These are phyloP conservation scores for Fusarium foetens DNA, from an alignment of 2,329 filamentous ascomycete genomes.

Conservation along the genomic window DNA sequence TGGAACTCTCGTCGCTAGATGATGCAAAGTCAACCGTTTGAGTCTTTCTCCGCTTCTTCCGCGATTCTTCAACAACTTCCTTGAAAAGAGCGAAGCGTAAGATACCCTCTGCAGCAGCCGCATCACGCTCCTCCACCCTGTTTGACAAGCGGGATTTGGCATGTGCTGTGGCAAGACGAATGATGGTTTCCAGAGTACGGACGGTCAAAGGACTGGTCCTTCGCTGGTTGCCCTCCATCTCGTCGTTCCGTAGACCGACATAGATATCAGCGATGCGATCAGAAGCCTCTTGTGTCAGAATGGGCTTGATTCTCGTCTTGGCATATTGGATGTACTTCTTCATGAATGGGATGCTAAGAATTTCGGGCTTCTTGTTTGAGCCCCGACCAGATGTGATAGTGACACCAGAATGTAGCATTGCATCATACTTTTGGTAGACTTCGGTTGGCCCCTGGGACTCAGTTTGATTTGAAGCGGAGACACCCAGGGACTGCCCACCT, in stretches of 20 bases:
- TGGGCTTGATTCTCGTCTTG: slow-evolving; percentile 88
- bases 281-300: slow-evolving; percentile 89
- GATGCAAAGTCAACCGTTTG: slow-evolving; percentile 66
- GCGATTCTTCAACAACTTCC: slow-evolving; percentile 84
- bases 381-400: slow-evolving; percentile 79
- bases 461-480: slow-evolving; percentile 82
- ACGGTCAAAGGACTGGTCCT: slow-evolving; percentile 96
- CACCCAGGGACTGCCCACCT: slow-evolving; percentile 82
- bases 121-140: slow-evolving; percentile 89
- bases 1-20: slow-evolving; percentile 67
- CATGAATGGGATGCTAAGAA: slow-evolving; percentile 96
- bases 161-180: slow-evolving; percentile 95
- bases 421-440: slow-evolving; percentile 95
- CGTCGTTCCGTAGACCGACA: slow-evolving; percentile 92
- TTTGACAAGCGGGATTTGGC: slow-evolving; percentile 91
- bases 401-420: slow-evolving; percentile 94
- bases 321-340: slow-evolving; percentile 99
- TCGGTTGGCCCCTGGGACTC: slow-evolving; percentile 81
- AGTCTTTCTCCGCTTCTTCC: slow-evolving; percentile 83
- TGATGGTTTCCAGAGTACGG: slow-evolving; percentile 96
- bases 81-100: slow-evolving; percentile 97
- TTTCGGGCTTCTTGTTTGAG: slow-evolving; percentile 80
- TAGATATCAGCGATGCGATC: slow-evolving; percentile 93
- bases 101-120: slow-evolving; percentile 86
- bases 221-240: slow-evolving; percentile 92